Evolutionary conservation across 805 yeast genomes (phyloP).

Genomic region (Cyberlindnera veronae): DNA sequence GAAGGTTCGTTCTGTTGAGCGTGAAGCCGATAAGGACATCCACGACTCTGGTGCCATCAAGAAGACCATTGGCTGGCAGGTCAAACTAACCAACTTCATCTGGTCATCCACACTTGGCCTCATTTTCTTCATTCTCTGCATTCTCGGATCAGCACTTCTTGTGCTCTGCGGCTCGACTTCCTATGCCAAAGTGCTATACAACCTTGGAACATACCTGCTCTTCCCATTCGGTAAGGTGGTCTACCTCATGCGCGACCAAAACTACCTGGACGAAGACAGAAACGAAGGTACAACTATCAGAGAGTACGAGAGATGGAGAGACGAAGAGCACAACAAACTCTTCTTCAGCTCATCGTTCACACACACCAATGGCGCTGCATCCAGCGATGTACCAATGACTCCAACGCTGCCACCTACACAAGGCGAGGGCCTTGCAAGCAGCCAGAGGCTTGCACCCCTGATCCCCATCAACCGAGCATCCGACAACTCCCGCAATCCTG

Average conservation of each 20-base stretch:
- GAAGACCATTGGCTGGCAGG: constrained; percentile 52
- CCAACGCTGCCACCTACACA: constrained; percentile 10
- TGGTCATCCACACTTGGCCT: constrained; percentile 80
- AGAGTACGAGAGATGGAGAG: constrained; percentile 88
- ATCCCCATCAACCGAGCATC: constrained; percentile 7
- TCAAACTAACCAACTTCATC: constrained; percentile 60
- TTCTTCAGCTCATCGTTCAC: constrained; percentile 49
- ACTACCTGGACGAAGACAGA: constrained; percentile 81
- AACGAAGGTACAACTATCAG: constrained; percentile 82
- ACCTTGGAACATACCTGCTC: constrained; percentile 66
- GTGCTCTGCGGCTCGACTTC: constrained; percentile 45
- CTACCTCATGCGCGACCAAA: constrained; percentile 69
- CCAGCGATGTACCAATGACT: constrained; percentile 7
- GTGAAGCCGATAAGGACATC: constrained; percentile 88
- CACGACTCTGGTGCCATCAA: constrained; percentile 57
- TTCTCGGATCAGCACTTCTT: constrained; percentile 42
- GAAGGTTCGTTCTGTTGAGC: constrained; percentile 86
- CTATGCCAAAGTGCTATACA: constrained; percentile 58
- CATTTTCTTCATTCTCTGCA: constrained; percentile 50
- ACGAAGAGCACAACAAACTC: constrained; percentile 67
- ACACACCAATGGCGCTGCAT: constrained; percentile 3
- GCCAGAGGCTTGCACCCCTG: constrained; percentile 9
- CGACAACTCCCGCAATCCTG: neutral
- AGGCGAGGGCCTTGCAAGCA: constrained; percentile 6
- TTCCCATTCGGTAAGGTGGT: constrained; percentile 92